These are phyloP conservation scores for Triadica sebifera DNA, from an alignment of 345 rosid genomes.

Conservation along the genomic window DNA sequence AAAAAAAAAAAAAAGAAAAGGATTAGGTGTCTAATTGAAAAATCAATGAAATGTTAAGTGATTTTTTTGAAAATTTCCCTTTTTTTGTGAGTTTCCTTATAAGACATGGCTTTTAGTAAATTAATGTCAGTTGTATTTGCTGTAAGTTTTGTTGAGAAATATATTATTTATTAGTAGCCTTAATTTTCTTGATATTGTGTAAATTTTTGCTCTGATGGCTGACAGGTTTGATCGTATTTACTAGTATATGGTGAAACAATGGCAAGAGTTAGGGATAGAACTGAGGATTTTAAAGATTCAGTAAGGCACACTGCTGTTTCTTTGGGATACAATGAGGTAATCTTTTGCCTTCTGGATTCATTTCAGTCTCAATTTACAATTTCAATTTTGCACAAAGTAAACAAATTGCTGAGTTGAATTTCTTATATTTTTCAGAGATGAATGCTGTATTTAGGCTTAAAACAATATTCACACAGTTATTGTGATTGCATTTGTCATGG, in stretches of 20 bases:
- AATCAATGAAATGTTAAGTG: too few relatives aligned
- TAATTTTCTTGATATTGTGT: too few relatives aligned
- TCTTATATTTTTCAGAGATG: background rate
- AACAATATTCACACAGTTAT: background rate
- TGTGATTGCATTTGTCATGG: background rate
- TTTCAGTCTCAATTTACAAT: background rate
- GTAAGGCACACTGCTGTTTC: constrained; percentile 62
- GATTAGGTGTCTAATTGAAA: too few relatives aligned
- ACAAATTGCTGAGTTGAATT: background rate
- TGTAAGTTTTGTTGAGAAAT: too few relatives aligned
- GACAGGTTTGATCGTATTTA: background rate
- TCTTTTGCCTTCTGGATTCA: background rate
- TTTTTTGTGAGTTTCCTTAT: too few relatives aligned
- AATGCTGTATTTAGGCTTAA: background rate
- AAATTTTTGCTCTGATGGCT: too few relatives aligned
- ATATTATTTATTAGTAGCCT: too few relatives aligned
- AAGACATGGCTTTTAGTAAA: too few relatives aligned
- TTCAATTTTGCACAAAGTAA: background rate
- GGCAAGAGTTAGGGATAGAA: constrained; percentile 75
- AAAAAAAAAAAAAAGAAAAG: too few relatives aligned
- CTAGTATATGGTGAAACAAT: constrained; percentile 27
- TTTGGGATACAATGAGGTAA: constrained; percentile 66
- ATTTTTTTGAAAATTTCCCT: too few relatives aligned
- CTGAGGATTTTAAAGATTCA: constrained; percentile 82
- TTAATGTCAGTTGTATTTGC: too few relatives aligned